These are phyloP conservation scores for Tricladium varicosporioides DNA, from an alignment of 2,329 filamentous ascomycete species.

Conservation along the genomic window DNA sequence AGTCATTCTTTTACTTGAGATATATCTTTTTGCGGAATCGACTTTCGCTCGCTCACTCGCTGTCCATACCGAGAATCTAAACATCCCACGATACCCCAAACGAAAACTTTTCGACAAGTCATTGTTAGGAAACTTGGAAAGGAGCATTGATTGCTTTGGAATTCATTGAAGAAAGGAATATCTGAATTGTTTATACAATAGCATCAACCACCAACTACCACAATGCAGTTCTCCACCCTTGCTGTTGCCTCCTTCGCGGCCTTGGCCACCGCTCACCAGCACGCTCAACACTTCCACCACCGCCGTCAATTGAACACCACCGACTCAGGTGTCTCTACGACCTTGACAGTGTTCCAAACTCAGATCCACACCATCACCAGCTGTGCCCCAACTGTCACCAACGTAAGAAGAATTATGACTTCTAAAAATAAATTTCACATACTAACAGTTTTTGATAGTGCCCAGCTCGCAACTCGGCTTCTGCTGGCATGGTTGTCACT, in stretches of 20 bases:
- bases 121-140: conserved; percentile 9
- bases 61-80: conserved; percentile 18
- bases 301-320: conserved; percentile 25
- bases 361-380: conserved; percentile 37
- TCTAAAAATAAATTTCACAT: not conserved
- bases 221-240: conserved; percentile 32
- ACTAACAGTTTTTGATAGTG: conserved; percentile 23
- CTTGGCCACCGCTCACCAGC: conserved; percentile 28
- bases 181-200: conserved; percentile 5
- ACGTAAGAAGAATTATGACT: conserved; percentile 17
- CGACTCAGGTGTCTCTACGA: conserved; percentile 32
- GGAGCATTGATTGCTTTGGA: conserved; percentile 30
- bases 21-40: conserved; percentile 30
- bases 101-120: conserved; percentile 6
- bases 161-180: conserved; percentile 10
- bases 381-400: conserved; percentile 39
- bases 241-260: conserved; percentile 35
- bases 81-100: conserved; percentile 5
- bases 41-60: conserved; percentile 32
- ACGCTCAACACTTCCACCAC: conserved; percentile 29
- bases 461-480: conserved; percentile 32
- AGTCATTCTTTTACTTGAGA: conserved; percentile 34
- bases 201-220: conserved; percentile 9
- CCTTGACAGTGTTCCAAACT: conserved; percentile 40
- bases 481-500: conserved; percentile 36